Conservation (phyloP, 495 filamentous ascomycete genomes). For the Penicillium flavigenum region DNA sequence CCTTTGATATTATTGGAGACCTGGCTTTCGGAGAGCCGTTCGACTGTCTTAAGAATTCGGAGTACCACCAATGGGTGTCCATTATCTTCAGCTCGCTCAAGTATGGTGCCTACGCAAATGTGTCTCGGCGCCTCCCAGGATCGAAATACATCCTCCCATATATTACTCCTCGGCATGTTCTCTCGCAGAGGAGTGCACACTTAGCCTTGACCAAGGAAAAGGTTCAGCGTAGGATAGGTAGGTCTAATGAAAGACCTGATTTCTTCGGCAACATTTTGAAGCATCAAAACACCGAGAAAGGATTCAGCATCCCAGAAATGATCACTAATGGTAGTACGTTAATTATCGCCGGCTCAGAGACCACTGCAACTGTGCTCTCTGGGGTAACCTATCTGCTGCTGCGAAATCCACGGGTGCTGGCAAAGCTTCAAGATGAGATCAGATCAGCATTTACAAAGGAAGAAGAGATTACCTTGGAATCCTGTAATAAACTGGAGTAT, state of each 20-base stretch:
- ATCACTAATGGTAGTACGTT: constrained; percentile 38
- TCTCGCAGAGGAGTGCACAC: constrained; percentile 30
- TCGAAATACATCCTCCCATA: constrained; percentile 3
- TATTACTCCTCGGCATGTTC: constrained; percentile 24
- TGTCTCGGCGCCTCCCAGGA: constrained; percentile 26
- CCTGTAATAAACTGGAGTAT: constrained; percentile 50
- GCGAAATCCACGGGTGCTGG: constrained; percentile 42
- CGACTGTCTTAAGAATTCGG: constrained; percentile 47
- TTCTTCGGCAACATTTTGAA: constrained; percentile 26
- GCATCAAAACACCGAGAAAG: constrained; percentile 26
- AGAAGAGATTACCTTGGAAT: constrained; percentile 51
- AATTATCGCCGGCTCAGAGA: constrained; percentile 58
- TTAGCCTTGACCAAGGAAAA: constrained; percentile 18
- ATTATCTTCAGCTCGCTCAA: constrained; percentile 42
- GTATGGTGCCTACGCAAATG: constrained; percentile 22
- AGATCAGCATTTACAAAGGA: constrained; percentile 46
- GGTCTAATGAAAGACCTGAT: constrained; percentile 23
- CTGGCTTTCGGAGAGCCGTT: constrained; percentile 61
- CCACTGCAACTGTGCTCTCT: constrained; percentile 58
- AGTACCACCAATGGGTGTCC: constrained; percentile 58
- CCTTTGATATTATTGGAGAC: constrained; percentile 64
- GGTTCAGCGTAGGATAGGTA: constrained; percentile 16
- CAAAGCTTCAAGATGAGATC: constrained; percentile 51
- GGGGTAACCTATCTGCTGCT: constrained; percentile 53
- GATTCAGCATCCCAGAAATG: constrained; percentile 42